These are phyloP conservation scores for Podospora tetraspora DNA, from an alignment of 495 filamentous ascomycete species.

Conservation along the genomic window DNA sequence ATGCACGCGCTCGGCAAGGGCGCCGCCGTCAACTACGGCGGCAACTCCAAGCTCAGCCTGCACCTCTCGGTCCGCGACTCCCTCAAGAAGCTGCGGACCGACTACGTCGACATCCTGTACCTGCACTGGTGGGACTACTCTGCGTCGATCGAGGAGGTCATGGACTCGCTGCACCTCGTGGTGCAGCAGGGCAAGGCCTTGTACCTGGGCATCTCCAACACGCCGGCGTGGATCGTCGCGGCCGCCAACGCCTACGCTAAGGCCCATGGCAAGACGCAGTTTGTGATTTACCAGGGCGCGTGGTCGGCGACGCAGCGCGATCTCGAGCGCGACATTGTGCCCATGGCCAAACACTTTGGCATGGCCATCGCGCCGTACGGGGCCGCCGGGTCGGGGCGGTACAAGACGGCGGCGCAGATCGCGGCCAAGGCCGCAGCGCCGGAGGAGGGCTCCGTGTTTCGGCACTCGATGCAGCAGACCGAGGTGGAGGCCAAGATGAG, in stretches of 20 bases:
- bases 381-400: constrained; percentile 49
- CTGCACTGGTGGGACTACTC: constrained; percentile 60
- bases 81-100: constrained; percentile 58
- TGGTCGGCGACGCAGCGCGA: constrained; percentile 54
- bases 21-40: constrained; percentile 35
- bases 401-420: constrained; percentile 43
- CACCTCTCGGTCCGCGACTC: constrained; percentile 50
- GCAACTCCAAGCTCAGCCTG: constrained; percentile 52
- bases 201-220: constrained; percentile 59
- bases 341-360: constrained; percentile 49
- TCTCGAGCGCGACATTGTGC: constrained; percentile 54
- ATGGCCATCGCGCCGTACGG: constrained; percentile 59
- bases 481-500: constrained; percentile 39
- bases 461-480: constrained; percentile 30
- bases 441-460: constrained; percentile 30
- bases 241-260: constrained; percentile 57
- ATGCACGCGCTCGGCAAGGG: constrained; percentile 11
- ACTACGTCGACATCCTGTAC: constrained; percentile 60
- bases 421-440: constrained; percentile 28
- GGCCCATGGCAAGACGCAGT: constrained; percentile 55
- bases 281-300: constrained; percentile 59
- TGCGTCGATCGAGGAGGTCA: constrained; percentile 56
- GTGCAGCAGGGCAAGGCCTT: constrained; percentile 55
- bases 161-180: constrained; percentile 54
- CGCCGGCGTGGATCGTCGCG: constrained; percentile 58